Conservation (phyloP, 768 basidiomycete species). For the Leccinum disarticulatum region DNA sequence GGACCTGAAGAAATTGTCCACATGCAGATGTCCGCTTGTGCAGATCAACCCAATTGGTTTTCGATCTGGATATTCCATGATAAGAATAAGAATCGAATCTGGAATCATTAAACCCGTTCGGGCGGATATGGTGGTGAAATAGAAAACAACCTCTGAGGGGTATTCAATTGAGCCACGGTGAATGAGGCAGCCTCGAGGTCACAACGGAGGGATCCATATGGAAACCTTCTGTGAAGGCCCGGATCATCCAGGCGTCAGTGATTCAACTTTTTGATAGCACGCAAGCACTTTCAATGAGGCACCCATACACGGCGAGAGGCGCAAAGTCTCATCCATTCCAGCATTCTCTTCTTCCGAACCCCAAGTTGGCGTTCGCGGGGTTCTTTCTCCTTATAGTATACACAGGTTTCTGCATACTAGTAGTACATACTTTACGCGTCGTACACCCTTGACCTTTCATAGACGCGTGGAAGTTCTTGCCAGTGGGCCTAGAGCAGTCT, state of each 20-base stretch:
- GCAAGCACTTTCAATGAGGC: background rate
- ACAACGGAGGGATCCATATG: background rate
- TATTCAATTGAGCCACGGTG: background rate
- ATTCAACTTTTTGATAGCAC: background rate
- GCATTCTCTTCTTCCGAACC: background rate
- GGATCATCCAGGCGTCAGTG: background rate
- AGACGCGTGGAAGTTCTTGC: background rate
- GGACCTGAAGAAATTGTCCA: background rate
- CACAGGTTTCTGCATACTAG: background rate
- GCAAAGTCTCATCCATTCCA: background rate
- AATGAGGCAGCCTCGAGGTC: slow-evolving; percentile 1
- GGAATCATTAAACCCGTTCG: background rate
- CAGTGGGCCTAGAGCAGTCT: slow-evolving; percentile 6
- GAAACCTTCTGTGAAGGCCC: background rate
- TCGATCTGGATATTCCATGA: too few relatives aligned
- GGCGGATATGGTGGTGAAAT: slow-evolving; percentile 1
- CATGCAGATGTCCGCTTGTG: background rate
- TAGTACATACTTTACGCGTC: background rate
- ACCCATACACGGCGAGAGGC: background rate
- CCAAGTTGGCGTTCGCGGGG: background rate
- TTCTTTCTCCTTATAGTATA: background rate
- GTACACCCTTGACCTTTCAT: slow-evolving; percentile 1
- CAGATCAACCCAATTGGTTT: background rate
- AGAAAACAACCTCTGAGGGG: background rate
- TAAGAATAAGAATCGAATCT: background rate